phyloP scores from a whole-genome alignment of 352 stramenopile species.

The Elongisporangium anandrum region DNA sequence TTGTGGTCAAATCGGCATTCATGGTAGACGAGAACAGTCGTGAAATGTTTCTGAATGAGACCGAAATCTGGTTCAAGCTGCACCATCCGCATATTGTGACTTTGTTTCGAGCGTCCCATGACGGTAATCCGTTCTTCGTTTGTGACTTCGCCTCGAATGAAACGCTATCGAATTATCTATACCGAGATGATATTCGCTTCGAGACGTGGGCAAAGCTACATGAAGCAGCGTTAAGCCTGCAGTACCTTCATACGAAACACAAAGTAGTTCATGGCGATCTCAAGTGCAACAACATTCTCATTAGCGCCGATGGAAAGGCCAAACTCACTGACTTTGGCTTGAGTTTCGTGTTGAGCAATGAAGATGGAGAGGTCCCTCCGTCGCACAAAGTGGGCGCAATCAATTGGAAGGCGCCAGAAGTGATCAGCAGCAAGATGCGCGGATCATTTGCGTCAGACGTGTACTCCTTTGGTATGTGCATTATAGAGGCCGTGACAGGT shows the following conservation, averaged over 20 bases:
- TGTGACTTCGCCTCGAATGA: slow-evolving; percentile 8
- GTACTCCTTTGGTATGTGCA: slow-evolving; percentile 1
- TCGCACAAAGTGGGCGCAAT: neutral
- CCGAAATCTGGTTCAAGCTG: slow-evolving; percentile 11
- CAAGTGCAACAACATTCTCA: slow-evolving; percentile 77
- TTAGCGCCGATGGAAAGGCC: slow-evolving; percentile 23
- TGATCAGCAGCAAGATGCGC: neutral
- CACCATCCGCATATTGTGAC: slow-evolving; percentile 10
- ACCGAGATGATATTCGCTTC: neutral
- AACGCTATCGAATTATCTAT: slow-evolving; percentile 3
- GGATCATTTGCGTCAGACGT: neutral
- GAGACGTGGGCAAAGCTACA: slow-evolving; percentile 6
- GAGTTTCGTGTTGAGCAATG: too few species aligned
- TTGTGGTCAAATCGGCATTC: slow-evolving; percentile 21
- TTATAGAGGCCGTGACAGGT: neutral
- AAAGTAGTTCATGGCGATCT: slow-evolving; percentile 69
- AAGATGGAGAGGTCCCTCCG: too few species aligned
- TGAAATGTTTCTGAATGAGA: slow-evolving; percentile 7
- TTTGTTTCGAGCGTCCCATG: slow-evolving; percentile 7
- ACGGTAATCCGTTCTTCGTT: slow-evolving; percentile 11
- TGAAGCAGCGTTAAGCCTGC: slow-evolving; percentile 24
- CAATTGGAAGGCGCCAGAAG: neutral
- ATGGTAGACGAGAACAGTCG: too few species aligned
- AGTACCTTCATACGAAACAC: slow-evolving; percentile 39
- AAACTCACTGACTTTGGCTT: slow-evolving; percentile 33